Evolutionary conservation across 257 asterid species (phyloP).

Genomic region (Paulownia fortunei): DNA sequence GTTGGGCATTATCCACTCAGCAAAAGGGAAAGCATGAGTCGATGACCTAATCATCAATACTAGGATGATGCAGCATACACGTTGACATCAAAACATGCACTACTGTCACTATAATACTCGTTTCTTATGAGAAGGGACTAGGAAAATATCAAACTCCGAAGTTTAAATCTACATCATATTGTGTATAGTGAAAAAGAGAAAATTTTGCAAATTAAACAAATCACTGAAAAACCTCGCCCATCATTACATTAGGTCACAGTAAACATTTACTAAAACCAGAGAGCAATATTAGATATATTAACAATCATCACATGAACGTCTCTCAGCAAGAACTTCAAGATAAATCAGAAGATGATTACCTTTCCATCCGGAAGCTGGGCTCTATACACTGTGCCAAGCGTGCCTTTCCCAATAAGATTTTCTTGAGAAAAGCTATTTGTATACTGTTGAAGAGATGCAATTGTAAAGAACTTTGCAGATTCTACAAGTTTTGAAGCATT

Average conservation of each 20-base stretch:
- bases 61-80: too few species aligned
- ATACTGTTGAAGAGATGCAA: slow-evolving; percentile 86
- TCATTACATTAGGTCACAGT: too few species aligned
- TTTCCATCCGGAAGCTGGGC: slow-evolving; percentile 78
- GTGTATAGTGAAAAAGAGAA: too few species aligned
- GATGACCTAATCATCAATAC: too few species aligned
- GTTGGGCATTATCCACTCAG: too few species aligned
- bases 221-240: not conserved
- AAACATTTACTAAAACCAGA: not conserved
- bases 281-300: not conserved
- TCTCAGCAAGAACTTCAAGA: not conserved
- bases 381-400: slow-evolving; percentile 74
- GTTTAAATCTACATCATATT: too few species aligned
- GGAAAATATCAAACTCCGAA: not conserved
- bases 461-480: slow-evolving; percentile 51
- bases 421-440: slow-evolving; percentile 90
- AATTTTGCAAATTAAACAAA: not conserved
- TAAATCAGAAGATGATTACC: slow-evolving; percentile 45
- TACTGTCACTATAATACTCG: not conserved
- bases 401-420: slow-evolving; percentile 80
- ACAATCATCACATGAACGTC: not conserved
- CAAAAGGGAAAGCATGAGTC: too few species aligned
- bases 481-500: slow-evolving; percentile 41
- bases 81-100: too few species aligned
- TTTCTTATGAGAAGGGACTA: not conserved